Percentiles rank a stretch among this genome's conserved stretches.
Evolutionary conservation across 345 rosid species (phyloP).

Genomic region (Acer negundo): DNA sequence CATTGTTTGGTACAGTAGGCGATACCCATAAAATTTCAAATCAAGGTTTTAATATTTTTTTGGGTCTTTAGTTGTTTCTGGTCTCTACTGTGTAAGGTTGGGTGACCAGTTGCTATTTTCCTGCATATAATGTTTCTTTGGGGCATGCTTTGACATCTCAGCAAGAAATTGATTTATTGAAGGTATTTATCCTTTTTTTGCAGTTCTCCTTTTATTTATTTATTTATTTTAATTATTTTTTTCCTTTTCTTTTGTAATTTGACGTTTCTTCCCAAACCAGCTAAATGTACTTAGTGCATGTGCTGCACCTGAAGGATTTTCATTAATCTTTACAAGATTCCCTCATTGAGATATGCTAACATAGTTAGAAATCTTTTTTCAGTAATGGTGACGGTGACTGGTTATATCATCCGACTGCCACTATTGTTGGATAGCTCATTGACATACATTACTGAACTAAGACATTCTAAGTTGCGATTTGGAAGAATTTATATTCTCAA

Average conservation of each 20-base stretch:
- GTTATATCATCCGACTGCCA: neutral
- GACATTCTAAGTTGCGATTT: constrained; percentile 2
- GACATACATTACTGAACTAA: neutral
- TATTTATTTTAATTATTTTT: too few relatives aligned
- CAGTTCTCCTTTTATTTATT: neutral
- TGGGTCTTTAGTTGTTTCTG: neutral
- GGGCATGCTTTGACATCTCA: constrained; percentile 44
- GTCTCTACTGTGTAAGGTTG: constrained; percentile 20
- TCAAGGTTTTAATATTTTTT: neutral
- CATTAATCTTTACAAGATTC: neutral
- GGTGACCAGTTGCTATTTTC: constrained; percentile 41
- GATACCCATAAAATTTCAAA: neutral
- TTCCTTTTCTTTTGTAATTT: neutral
- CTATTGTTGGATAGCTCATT: neutral
- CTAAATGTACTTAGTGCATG: neutral
- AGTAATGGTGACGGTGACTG: neutral
- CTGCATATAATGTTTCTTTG: constrained; percentile 26
- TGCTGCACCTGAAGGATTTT: constrained; percentile 1
- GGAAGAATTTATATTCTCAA: constrained; percentile 12
- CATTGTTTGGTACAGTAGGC: too few relatives aligned
- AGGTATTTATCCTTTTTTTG: constrained; percentile 50
- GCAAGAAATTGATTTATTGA: constrained; percentile 99
- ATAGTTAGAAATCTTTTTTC: neutral
- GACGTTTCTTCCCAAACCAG: neutral
- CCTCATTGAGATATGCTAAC: neutral